Evolutionary conservation across 2,329 filamentous ascomycete genomes (phyloP).

Genomic region (Fusarium napiforme): DNA sequence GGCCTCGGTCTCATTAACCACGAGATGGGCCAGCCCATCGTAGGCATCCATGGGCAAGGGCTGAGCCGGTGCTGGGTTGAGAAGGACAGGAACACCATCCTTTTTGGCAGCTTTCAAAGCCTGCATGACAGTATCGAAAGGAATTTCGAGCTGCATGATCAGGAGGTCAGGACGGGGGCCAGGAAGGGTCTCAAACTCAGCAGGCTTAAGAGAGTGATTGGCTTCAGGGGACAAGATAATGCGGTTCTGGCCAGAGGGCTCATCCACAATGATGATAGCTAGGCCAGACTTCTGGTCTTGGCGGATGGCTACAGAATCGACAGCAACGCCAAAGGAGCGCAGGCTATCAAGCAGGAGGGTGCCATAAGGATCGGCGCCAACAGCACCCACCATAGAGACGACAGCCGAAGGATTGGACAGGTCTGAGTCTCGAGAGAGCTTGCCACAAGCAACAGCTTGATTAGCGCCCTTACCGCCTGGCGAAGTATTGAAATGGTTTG

Average conservation of each 20-base stretch:
- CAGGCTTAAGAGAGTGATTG: conserved; percentile 64
- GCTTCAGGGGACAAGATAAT: conserved; percentile 80
- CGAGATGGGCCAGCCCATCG: conserved; percentile 76
- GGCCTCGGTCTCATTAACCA: conserved; percentile 93
- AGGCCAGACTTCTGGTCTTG: conserved; percentile 70
- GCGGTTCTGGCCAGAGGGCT: conserved; percentile 77
- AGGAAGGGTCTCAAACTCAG: conserved; percentile 50
- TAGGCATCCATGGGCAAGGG: conserved; percentile 74
- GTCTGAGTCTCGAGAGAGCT: conserved; percentile 71
- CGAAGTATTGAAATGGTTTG: conserved; percentile 80
- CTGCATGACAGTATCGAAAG: conserved; percentile 71
- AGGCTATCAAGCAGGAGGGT: conserved; percentile 68
- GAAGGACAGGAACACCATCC: conserved; percentile 70
- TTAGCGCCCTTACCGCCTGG: conserved; percentile 96
- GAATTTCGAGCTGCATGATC: conserved; percentile 83
- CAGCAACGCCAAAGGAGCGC: conserved; percentile 69
- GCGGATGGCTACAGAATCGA: conserved; percentile 60
- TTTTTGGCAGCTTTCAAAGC: conserved; percentile 64
- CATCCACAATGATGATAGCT: conserved; percentile 80
- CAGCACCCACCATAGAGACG: conserved; percentile 79
- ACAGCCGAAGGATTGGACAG: conserved; percentile 50
- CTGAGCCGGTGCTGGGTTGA: conserved; percentile 87
- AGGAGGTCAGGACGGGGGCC: conserved; percentile 67
- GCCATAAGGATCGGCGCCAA: conserved; percentile 76
- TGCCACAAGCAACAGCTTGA: conserved; percentile 89